Conservation (phyloP, 2,329 filamentous ascomycete species). For the Aspergillus sp. region DNA sequence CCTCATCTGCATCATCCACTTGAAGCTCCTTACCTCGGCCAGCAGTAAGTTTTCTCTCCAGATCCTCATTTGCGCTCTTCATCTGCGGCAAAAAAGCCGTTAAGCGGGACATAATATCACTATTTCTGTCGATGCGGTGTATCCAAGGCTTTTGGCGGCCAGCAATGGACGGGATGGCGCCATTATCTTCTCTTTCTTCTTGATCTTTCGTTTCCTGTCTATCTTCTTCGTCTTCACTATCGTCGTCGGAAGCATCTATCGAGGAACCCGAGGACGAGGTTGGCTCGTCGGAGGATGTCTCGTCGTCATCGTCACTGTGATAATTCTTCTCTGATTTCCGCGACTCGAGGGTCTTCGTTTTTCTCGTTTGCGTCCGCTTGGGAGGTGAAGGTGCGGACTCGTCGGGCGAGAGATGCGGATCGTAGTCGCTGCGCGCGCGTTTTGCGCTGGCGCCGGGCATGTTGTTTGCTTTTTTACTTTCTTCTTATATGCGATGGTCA, state of each 20-base stretch:
- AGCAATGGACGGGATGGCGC: constrained; percentile 21
- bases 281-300: constrained; percentile 16
- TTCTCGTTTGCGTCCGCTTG: neutral
- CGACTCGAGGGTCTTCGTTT: neutral
- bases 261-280: constrained; percentile 12
- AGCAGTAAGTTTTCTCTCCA: constrained; percentile 33
- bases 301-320: constrained; percentile 5
- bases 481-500: too few species aligned
- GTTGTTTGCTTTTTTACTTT: too few species aligned
- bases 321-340: neutral
- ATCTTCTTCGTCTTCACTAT: constrained; percentile 17
- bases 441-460: neutral
- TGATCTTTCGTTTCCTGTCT: constrained; percentile 7
- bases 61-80: constrained; percentile 37
- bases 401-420: neutral
- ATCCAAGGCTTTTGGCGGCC: constrained; percentile 31
- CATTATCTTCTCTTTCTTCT: constrained; percentile 3
- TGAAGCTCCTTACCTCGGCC: constrained; percentile 24
- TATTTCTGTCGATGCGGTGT: constrained; percentile 18
- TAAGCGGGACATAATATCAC: constrained; percentile 30
- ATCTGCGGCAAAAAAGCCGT: constrained; percentile 38
- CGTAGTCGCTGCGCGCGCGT: neutral
- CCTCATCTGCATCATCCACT: constrained; percentile 30
- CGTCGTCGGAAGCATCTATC: constrained; percentile 16
- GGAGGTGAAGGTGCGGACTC: neutral